Conservation (phyloP, 148 eudicot species). For the Limonium bicolor region DNA sequence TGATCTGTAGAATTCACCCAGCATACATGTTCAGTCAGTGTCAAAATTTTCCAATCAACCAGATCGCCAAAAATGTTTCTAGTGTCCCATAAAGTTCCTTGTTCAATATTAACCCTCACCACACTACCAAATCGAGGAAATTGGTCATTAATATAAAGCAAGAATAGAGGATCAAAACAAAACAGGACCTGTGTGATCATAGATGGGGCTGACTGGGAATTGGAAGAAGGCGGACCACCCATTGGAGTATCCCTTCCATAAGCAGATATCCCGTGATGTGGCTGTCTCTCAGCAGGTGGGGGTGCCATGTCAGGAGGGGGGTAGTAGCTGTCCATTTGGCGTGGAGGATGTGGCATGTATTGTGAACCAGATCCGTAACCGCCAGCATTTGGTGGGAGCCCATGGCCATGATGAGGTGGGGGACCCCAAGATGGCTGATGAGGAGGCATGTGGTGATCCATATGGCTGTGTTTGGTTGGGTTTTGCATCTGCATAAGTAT, state of each 20-base stretch:
- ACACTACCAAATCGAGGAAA: too few relatives aligned
- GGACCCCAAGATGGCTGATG: slow-evolving; percentile 71
- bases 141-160: background rate
- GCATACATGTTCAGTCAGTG: too few relatives aligned
- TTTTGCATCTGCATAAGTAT: slow-evolving; percentile 56
- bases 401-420: slow-evolving; percentile 43
- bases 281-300: slow-evolving; percentile 49
- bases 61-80: background rate
- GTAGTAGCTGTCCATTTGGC: slow-evolving; percentile 60
- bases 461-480: slow-evolving; percentile 36
- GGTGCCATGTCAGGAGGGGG: slow-evolving; percentile 52
- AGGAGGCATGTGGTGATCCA: slow-evolving; percentile 55
- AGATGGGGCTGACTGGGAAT: slow-evolving; percentile 45
- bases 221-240: slow-evolving; percentile 36
- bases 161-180: background rate
- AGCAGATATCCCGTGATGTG: slow-evolving; percentile 67
- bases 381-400: slow-evolving; percentile 37
- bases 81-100: background rate
- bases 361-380: slow-evolving; percentile 44
- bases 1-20: slow-evolving; percentile 31
- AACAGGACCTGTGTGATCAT: slow-evolving; percentile 55
- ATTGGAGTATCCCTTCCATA: slow-evolving; percentile 72
- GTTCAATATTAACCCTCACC: background rate
- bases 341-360: slow-evolving; percentile 58
- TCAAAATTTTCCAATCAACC: too few relatives aligned